Evolutionary conservation across 352 stramenopile genomes (phyloP).

Genomic region (Peronospora belbahrii): DNA sequence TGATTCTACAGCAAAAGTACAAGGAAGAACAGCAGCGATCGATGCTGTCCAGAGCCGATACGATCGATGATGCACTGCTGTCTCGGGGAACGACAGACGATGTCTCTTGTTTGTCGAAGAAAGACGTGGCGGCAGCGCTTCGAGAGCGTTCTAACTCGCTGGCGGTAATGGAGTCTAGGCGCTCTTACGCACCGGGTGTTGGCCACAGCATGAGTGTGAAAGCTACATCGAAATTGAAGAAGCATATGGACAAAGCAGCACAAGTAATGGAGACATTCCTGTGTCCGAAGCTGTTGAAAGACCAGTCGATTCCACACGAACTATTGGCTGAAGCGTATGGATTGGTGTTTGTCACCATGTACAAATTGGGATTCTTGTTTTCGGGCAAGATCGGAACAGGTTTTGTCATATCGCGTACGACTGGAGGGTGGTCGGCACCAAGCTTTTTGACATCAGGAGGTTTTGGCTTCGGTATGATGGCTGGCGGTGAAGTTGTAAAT

Average conservation of each 20-base stretch:
- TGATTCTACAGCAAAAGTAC: conserved; percentile 40
- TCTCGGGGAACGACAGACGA: conserved; percentile 13
- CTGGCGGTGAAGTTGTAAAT: conserved; percentile 69
- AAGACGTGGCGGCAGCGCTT: conserved; percentile 27
- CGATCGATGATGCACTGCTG: conserved; percentile 29
- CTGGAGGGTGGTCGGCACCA: conserved; percentile 63
- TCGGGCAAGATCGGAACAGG: conserved; percentile 72
- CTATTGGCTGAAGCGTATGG: conserved; percentile 67
- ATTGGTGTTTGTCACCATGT: conserved; percentile 74
- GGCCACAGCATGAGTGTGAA: conserved; percentile 51
- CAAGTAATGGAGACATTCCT: conserved; percentile 69
- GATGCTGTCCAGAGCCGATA: conserved; percentile 35
- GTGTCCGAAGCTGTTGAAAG: conserved; percentile 62
- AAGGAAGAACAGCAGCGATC: conserved; percentile 17
- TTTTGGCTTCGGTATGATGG: conserved; percentile 80
- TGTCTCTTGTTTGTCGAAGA: conserved; percentile 4
- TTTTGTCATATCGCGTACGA: conserved; percentile 69
- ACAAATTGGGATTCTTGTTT: conserved; percentile 75
- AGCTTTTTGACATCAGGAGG: conserved; percentile 64
- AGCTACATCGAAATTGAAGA: conserved; percentile 46
- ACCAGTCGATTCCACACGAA: conserved; percentile 75
- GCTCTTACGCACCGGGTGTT: conserved; percentile 12
- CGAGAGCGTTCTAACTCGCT: conserved; percentile 57
- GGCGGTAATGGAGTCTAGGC: conserved; percentile 32
- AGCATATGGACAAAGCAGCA: conserved; percentile 54